Evolutionary conservation across 2,329 filamentous ascomycete genomes (phyloP).

Genomic region (Pestalotiopsis sp.): DNA sequence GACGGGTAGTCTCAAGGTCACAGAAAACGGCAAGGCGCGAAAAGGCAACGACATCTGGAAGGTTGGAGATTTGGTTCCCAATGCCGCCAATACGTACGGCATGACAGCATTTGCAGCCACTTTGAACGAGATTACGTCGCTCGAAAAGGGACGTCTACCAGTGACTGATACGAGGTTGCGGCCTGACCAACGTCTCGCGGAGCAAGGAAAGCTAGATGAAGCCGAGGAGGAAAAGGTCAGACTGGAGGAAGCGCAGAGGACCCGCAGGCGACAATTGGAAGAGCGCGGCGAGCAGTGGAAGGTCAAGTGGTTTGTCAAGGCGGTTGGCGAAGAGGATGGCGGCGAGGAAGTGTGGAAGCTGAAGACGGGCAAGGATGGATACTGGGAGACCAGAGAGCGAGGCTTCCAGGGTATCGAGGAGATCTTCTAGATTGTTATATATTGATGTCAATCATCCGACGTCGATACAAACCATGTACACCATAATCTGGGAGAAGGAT

Average conservation of each 20-base stretch:
- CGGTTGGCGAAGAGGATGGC: constrained; percentile 59
- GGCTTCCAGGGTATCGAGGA: constrained; percentile 60
- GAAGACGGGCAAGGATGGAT: constrained; percentile 81
- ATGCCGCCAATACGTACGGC: constrained; percentile 80
- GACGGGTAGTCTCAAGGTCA: constrained; percentile 73
- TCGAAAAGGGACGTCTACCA: constrained; percentile 76
- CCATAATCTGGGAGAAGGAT: neutral
- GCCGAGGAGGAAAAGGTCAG: constrained; percentile 83
- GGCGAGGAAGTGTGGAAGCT: constrained; percentile 75
- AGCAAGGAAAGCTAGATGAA: constrained; percentile 78
- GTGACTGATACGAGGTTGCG: constrained; percentile 82
- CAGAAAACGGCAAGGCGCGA: constrained; percentile 61
- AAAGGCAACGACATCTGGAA: constrained; percentile 74
- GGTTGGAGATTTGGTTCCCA: constrained; percentile 76
- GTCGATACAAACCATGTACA: neutral
- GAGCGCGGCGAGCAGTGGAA: constrained; percentile 71
- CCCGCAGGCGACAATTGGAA: constrained; percentile 75
- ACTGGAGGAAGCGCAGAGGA: constrained; percentile 84
- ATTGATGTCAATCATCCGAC: neutral
- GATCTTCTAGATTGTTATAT: constrained; percentile 4
- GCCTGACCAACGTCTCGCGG: constrained; percentile 84
- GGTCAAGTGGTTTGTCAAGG: constrained; percentile 83
- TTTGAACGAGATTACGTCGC: constrained; percentile 83
- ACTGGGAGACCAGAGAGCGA: constrained; percentile 81
- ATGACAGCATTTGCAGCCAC: constrained; percentile 83